A percentile compares a stretch with the other conserved stretches of the same genome.
Evolutionary conservation across 495 filamentous ascomycete genomes (phyloP).

Genomic region (Lophiotrema nucula): DNA sequence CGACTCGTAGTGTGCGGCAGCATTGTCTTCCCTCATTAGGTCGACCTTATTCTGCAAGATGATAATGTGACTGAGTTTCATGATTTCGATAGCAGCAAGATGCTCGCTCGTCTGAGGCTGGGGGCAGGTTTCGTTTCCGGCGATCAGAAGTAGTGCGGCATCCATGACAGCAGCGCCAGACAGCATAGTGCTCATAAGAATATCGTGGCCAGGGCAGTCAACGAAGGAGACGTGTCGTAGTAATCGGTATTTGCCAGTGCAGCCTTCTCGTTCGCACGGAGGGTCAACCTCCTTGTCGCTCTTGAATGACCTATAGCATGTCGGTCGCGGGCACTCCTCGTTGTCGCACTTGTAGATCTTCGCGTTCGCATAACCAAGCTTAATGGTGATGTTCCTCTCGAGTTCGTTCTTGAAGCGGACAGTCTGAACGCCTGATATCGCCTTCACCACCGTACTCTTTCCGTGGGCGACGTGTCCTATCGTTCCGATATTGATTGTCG

Average conservation of each 20-base stretch:
- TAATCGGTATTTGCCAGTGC: conserved; percentile 76
- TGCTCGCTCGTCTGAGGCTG: conserved; percentile 99
- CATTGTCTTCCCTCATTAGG: conserved; percentile 89
- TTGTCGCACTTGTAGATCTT: conserved; percentile 99
- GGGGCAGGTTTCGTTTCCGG: conserved; percentile 97
- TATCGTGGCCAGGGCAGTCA: conserved; percentile 99
- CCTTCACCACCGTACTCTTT: conserved; percentile 97
- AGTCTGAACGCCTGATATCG: conserved; percentile 97
- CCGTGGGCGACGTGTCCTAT: conserved; percentile 99
- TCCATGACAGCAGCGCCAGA: conserved; percentile 99
- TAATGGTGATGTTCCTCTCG: conserved; percentile 98
- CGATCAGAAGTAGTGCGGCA: conserved; percentile 91
- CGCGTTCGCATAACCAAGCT: conserved; percentile 98
- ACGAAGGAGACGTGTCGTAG: conserved; percentile 69
- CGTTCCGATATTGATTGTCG: conserved; percentile 98
- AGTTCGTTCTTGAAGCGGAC: conserved; percentile 99
- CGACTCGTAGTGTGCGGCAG: conserved; percentile 87
- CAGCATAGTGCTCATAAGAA: conserved; percentile 99
- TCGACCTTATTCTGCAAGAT: conserved; percentile 99
- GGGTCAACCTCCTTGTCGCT: conserved; percentile 98
- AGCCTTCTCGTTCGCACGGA: conserved; percentile 90
- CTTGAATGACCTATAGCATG: conserved; percentile 95
- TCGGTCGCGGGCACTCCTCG: conserved; percentile 81
- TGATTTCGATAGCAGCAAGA: conserved; percentile 97
- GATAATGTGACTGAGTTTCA: conserved; percentile 97